Base-by-base conservation (phyloP, 192 early-diverging fungal genomes). In the Podila epicladia region DNA sequence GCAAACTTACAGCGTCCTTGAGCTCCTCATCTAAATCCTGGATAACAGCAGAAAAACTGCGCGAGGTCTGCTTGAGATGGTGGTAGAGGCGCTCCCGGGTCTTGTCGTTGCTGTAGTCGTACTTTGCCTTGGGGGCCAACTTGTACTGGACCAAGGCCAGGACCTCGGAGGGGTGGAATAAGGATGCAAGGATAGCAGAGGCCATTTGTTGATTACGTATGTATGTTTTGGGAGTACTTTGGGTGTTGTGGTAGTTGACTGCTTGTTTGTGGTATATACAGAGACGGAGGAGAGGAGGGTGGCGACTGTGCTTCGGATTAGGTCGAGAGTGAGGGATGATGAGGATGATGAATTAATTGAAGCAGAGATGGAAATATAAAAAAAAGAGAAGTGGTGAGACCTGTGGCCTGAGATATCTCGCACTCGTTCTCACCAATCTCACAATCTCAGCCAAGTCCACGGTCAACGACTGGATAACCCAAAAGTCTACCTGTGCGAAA, bases 41-140 rank as follows among this genome's bases (percentile, higher is more conserved):
- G 86, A 98, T 99, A 63, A 99, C 97, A 33, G 94, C 91, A 26
- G 96, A 92, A 84, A 99, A 99, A 67, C 96, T 97, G 58, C 98
- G 94, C 59, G 97, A 98, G 37, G 97, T 98, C 89, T 91, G 86
- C 85, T 94, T 93, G 62, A 99, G 87, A 84, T 94, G 95, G 74
- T 95, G 86, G 87, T 99, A 98, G 87, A 95, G 95, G 65, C 87
- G 85, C 74, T 87, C 88, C 73, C 91, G 91, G 24, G 65, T 74
- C 45, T 87, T 82, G 55, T 87, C 72, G 26, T 74, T 73, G 19
- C 69, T 75, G 31, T 88, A 89, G 66, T 89, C 88, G 51, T 86
- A 80, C 50, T 90, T 87, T 11, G 91, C 85, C 50, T 87, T 80
- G 17, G 82, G 60, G 12, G 73, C 71, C 35, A 82, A 65, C 26